These are phyloP conservation scores for Alternaria burnsii DNA, from an alignment of 2,329 filamentous ascomycete genomes.

Conservation along the genomic window DNA sequence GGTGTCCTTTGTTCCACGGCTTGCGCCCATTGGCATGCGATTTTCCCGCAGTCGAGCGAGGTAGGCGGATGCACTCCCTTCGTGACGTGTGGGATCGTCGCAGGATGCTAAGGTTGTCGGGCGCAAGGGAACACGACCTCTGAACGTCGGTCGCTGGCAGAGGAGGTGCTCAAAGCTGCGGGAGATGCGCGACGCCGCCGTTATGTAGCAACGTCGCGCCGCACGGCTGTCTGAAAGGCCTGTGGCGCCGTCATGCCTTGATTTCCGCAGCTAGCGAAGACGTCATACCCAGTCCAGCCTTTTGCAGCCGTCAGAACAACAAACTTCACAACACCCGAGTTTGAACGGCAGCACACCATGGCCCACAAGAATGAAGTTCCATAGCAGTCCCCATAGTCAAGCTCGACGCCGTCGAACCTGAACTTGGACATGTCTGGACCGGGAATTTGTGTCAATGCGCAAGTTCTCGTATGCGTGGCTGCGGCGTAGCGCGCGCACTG, in stretches of 20 bases:
- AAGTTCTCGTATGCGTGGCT: slow-evolving; percentile 29
- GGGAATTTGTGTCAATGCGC: background rate
- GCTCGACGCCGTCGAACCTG: background rate
- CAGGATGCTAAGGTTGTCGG: slow-evolving; percentile 34
- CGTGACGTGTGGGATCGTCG: slow-evolving; percentile 39
- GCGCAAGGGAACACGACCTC: slow-evolving; percentile 53
- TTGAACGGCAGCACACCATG: no score
- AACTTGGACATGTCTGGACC: background rate
- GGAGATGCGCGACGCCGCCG: slow-evolving; percentile 33
- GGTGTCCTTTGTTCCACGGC: slow-evolving; percentile 48
- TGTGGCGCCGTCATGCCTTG: slow-evolving; percentile 43
- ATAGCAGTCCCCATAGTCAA: background rate
- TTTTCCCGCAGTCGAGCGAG: slow-evolving; percentile 31
- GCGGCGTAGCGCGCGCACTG: slow-evolving; percentile 40
- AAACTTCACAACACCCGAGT: background rate
- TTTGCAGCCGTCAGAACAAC: background rate
- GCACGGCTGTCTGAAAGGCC: slow-evolving; percentile 25
- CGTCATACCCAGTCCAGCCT: slow-evolving; percentile 28
- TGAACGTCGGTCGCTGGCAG: slow-evolving; percentile 42
- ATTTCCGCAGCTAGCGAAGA: slow-evolving; percentile 36
- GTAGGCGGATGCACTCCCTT: slow-evolving; percentile 32
- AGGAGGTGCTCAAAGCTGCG: slow-evolving; percentile 45
- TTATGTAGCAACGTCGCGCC: slow-evolving; percentile 46
- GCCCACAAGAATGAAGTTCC: background rate
- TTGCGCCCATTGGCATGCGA: slow-evolving; percentile 47